Evolutionary conservation across 2,329 filamentous ascomycete species (phyloP).

Genomic region (Ophiocordyceps polyrhachis-furcata): DNA sequence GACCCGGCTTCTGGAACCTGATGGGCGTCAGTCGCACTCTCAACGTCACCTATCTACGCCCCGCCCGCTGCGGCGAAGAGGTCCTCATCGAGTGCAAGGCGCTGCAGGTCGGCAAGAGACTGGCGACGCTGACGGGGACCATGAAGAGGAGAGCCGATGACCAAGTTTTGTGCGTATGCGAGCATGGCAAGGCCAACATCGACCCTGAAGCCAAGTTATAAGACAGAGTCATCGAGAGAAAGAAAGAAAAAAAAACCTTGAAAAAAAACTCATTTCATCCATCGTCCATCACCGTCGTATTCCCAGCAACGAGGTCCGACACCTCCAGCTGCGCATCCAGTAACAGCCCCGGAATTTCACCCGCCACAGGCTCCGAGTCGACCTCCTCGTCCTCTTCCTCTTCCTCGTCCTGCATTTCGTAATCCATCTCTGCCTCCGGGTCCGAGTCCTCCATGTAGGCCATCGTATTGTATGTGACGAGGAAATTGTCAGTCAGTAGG

Average conservation of each 20-base stretch:
- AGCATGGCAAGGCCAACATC: conserved; percentile 47
- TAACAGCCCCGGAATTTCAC: conserved; percentile 9
- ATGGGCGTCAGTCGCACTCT: conserved; percentile 49
- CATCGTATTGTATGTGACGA: conserved; percentile 10
- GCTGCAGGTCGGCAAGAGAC: conserved; percentile 34
- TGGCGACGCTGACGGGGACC: conserved; percentile 33
- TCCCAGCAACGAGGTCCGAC: conserved; percentile 3
- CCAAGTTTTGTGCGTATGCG: conserved; percentile 34
- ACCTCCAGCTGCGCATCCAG: conserved; percentile 8
- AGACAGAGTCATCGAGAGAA: neutral
- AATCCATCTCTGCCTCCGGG: conserved; percentile 11
- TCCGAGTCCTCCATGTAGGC: conserved; percentile 6
- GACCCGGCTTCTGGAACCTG: conserved; percentile 39
- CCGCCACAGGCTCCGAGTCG: conserved; percentile 8
- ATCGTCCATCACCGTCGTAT: neutral
- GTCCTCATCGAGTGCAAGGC: conserved; percentile 37
- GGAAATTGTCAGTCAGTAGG: conserved; percentile 13
- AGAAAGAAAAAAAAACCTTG: neutral
- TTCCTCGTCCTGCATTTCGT: conserved; percentile 10
- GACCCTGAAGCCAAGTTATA: conserved; percentile 23
- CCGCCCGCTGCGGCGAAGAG: conserved; percentile 31
- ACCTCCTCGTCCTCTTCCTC: conserved; percentile 12
- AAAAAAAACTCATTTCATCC: no score
- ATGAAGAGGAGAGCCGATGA: conserved; percentile 35
- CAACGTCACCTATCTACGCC: conserved; percentile 47